Evolutionary conservation across 2,329 filamentous ascomycete genomes (phyloP), one percentile per base, ranked within the genome.

Genomic region (Trichoderma semiorbis): DNA sequence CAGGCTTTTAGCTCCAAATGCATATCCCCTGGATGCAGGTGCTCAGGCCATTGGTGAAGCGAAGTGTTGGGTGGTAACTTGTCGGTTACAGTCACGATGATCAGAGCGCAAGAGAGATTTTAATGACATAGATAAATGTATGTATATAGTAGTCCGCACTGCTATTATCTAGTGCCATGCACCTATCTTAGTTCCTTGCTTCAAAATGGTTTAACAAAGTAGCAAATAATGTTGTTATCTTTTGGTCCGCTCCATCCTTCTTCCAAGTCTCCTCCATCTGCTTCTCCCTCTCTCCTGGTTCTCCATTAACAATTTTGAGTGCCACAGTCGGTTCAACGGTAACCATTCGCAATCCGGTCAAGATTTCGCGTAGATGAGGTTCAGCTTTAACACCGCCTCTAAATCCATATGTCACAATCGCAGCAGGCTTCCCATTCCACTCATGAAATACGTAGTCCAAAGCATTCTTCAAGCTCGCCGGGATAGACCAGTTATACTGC

Each of bases 401-500:
- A 16, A 83, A 82, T 5, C 88, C 88, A 78, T 90, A 90, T 70
- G 82, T 86, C 30, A 90, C 83, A 70, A 90, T 81, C 61, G 80
- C 79, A 21, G 82, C 83, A 0, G 87, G 85, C 77, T 90, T 90
- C 10, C 84, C 86, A 28, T 78, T 83, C 86, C 87, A 90, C 76
- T 90, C 88, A 75, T 89, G 80, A 74, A 83, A 85, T 1, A 91
- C 82, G 75, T 88, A 90, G 77, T 91, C 89, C 70, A 91, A 83
- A 7, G 89, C 88, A 76, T 90, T 91, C 81, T 91, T 91, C 63
- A 87, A 79, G 7, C 81, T 83, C 0, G 84, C 87, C 0, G 88
- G 81, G 7, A 89, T 79, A 28, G 86, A 84, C 77, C 80, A 85
- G 80, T 91, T 90, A 76, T 90, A 90, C 77, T 88, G 84, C 1